A percentile compares a stretch with the other conserved stretches of the same genome.
Evolutionary conservation across 352 stramenopile genomes (phyloP).

Genomic region (Globisporangium apiculatum): DNA sequence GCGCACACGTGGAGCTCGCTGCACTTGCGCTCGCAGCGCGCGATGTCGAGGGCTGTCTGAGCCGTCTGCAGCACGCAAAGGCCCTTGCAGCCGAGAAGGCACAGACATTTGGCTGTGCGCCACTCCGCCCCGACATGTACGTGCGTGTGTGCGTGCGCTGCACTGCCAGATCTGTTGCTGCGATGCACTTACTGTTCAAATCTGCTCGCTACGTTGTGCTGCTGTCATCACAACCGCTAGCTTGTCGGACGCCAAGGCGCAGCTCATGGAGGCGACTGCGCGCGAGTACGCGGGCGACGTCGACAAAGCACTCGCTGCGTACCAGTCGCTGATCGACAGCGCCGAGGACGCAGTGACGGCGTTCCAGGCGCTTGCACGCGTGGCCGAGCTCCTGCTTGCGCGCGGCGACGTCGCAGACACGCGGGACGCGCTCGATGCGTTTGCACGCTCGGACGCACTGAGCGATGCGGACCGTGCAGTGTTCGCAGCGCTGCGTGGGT

Average conservation of each 20-base stretch:
- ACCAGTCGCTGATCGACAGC: slow-evolving; percentile 22
- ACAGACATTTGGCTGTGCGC: slow-evolving; percentile 23
- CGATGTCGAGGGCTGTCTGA: slow-evolving; percentile 58
- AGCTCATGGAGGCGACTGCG: slow-evolving; percentile 53
- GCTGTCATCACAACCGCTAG: slow-evolving; percentile 9
- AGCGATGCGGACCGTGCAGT: slow-evolving; percentile 17
- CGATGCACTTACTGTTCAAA: no score
- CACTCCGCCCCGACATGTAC: slow-evolving; percentile 33
- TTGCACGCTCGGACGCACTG: slow-evolving; percentile 2
- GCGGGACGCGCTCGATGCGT: slow-evolving; percentile 20
- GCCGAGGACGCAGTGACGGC: slow-evolving; percentile 13
- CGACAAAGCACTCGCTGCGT: slow-evolving; percentile 38
- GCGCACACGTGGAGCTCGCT: slow-evolving; percentile 47
- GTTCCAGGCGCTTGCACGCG: slow-evolving; percentile 29
- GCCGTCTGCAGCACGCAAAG: slow-evolving; percentile 35
- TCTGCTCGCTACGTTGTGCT: no score
- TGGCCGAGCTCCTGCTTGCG: slow-evolving; percentile 36
- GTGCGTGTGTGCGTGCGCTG: slow-evolving; percentile 5
- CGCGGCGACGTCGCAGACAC: slow-evolving; percentile 27
- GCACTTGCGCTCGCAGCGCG: slow-evolving; percentile 28
- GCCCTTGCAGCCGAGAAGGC: slow-evolving; percentile 40
- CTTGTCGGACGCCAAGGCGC: slow-evolving; percentile 43
- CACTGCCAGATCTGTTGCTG: no score
- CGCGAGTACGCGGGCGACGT: slow-evolving; percentile 37
- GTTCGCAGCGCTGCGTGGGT: slow-evolving; percentile 31